Base-by-base conservation (phyloP, 768 basidiomycete genomes). In the Amanita molliuscula region DNA sequence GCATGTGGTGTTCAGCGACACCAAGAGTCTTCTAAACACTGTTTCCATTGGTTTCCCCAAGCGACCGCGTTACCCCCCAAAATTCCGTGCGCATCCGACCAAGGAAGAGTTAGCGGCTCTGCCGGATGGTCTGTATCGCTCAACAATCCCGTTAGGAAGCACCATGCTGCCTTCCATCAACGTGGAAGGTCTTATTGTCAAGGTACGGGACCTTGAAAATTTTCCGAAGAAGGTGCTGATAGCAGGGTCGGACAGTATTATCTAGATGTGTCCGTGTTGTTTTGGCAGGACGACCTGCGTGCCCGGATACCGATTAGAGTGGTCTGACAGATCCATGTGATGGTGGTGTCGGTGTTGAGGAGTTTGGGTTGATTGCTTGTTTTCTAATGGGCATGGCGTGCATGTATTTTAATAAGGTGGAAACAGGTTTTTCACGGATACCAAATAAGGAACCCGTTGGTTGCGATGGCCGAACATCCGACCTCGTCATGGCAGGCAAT, bases 401-500 rank as follows among this genome's bases (percentile, higher is more conserved):
- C 7, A 26, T 26, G 7, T n/a, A n/a, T n/a, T n/a, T n/a, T n/a
- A n/a, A n/a, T n/a, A n/a, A n/a, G n/a, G n/a, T n/a, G n/a, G n/a
- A n/a, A n/a, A n/a, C n/a, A n/a, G n/a, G n/a, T 47, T 28, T 34
- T 40, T 47, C 46, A 43, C 46, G 55, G 8, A 6, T 36, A 35
- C 46, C 35, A 37, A 47, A 47, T 47, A 47, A 47, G 46, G 46
- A 25, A 21, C 23, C 15, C 20, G 37, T 40, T 28, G 23, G 47
- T 21, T 34, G 47, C 57, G 4, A 76, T 77, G 67, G 58, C 69
- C 11, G 81, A 85, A 45, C 88, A 89, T 58, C 87, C 89, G 1
- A 88, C 88, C 2, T 65, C 80, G 26, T 76, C 79, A 65, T 98
- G 95, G 95, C 84, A 94, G 64, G 78, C 93, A 37, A 89, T 96